Base-by-base conservation (phyloP, 2,329 filamentous ascomycete species). In the Diaporthe citrichinensis region DNA sequence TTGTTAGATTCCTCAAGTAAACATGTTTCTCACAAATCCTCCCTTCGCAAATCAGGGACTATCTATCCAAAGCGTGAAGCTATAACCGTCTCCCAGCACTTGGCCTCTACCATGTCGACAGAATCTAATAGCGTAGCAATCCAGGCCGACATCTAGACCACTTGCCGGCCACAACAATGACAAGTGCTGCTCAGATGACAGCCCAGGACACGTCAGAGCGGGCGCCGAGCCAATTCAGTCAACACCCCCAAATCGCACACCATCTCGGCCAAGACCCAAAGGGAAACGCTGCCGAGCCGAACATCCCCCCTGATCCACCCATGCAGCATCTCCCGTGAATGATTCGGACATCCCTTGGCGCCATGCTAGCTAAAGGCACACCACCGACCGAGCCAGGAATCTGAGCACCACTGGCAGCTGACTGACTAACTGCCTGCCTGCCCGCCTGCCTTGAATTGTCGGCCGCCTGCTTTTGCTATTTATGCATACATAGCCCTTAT, bases 201-300 rank as follows among this genome's bases (percentile, higher is more conserved):
- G 25, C 65, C n/a, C 20, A 28, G n/a, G 65, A 69, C 65, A 69
- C 65, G 65, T 68, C 65, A 53, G 14, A 68, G n/a, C 46, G n/a
- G 28, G 4, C 15, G 44, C 44, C 61, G 28, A 25, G 44, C 46
- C 17, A 41, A 69, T 69, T 55, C 65, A 53, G 65, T 68, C 65
- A 53, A 68, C 23, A 53, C 15, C 65, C 46, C 34, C 20, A 68
- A 53, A 20, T 68, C 46, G 46, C 65, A 68, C 46, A 68, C 46
- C 46, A 68, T 68, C 65, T 41, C 46, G 65, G 65, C 65, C 65
- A 68, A 53, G 46, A 28, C 65, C 31, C 31, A 68, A 53, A 28
- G 15, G 46, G 65, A 39, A 53, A 53, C 46, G 46, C 65, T 4
- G 65, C 65, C 65, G 65, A 68, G 65, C 65, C 65, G 65, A 68